Evolutionary conservation across 2,329 filamentous ascomycete genomes (phyloP), one percentile per base, ranked within the genome.

Genomic region (Sordariomycetes sp.): DNA sequence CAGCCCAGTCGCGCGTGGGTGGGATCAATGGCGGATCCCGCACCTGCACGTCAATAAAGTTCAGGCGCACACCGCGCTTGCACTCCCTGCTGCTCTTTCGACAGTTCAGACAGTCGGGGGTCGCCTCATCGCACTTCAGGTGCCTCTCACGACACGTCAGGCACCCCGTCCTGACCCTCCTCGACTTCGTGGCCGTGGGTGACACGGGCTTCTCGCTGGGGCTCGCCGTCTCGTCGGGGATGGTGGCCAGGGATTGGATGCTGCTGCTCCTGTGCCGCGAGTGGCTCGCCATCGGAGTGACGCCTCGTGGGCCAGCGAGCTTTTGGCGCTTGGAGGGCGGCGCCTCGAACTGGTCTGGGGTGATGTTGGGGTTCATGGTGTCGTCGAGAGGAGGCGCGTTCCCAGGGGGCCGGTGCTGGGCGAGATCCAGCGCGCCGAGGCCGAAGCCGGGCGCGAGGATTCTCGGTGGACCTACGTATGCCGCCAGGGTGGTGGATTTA

Each of bases 81-180:
- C 93, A 97, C 59, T 86, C 77, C 55, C 93, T 80, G 66, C 85
- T 92, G 57, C 92, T 94, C 73, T 96, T 97, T 60, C 84, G 83
- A 72, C 93, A 97, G 67, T 97, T 97, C 65, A 88, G 77, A 62
- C 81, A 84, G 37, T 78, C 74, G 6, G 80, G 81, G 3, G 72
- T 65, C 5, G 78, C 86, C 70, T 96, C 90, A 67, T 96, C 92
- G 70, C 92, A 96, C 71, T 96, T 96, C 56, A 96, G 76, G 75
- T 96, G 92, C 53, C 91, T 79, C 70, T 96, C 89, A 64, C 92
- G 81, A 71, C 92, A 97, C 2, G 92, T 97, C 63, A 96, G 74
- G 32, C 92, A 97, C 43, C 92, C 92, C 3, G 92, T 97, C 53
- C 93, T 85, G 20, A 95, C 90, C 62, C 92, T 80, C 72, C 87